Base-by-base conservation (phyloP, 306 rosid genomes). In the Medicago lupulina region DNA sequence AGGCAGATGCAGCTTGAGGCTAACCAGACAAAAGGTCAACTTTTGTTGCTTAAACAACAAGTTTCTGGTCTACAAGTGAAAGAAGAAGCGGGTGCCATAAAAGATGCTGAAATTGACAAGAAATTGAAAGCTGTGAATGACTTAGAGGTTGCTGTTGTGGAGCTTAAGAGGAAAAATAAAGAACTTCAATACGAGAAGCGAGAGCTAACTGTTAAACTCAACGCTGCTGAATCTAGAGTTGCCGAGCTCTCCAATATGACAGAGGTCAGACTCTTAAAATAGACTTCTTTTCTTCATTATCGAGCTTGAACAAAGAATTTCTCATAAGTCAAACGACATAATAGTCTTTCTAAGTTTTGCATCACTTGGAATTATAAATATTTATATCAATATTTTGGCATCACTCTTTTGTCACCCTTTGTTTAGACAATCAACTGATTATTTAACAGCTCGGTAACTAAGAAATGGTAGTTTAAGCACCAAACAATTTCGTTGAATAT, bases 1-100 rank as follows among this genome's bases (percentile, higher is more conserved):
- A 87, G 93, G 87, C 97, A 95, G 77, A 89, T 92, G 70, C 97
- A 95, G 83, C 92, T 90, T 14, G 96, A 90, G 57, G 92, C 96
- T 53, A 89, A 86, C 86, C 96, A 90, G 82, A 92, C 96, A 16
- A 95, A 95, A 82, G 92, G 92, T 75, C 97, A 89, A 77, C 77
- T 95, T 60, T 82, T 90, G 89, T 87, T 90, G 87, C 99, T 95
- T 82, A 95, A 95, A 83, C 93, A 90, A 58, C 96, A 89, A 87
- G 99, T 95, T 73, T 85, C 87, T 8, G 81, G 91, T 84, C 83
- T 95, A 28, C 99, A 81, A 87, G 84, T 76, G 25, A 92, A 88
- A 83, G 99, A 92, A 80, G 97, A 86, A 67, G 92, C 70, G 71
- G 92, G 88, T n/a, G 81, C 85, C 15, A 87, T 82, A 85, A 92